Base-by-base conservation (phyloP, 495 filamentous ascomycete genomes). In the Antarctomyces pellizariae region DNA sequence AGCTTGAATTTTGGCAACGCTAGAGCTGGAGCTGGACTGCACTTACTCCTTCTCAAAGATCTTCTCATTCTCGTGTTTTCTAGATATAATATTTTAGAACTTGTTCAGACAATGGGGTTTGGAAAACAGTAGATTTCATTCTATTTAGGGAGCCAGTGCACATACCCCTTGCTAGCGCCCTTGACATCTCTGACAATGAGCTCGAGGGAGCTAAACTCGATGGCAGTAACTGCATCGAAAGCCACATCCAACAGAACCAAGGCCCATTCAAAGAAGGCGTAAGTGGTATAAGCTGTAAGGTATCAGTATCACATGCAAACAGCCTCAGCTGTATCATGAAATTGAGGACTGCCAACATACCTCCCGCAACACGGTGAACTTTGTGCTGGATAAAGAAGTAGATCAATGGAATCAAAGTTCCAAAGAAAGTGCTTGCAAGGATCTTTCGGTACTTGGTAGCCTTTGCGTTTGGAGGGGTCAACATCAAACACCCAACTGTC, bases 381-480 rank as follows among this genome's bases (percentile, higher is more conserved):
- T 97, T 99, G 55, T 99, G 86, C 43, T 99, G 89, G 38, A 99
- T 90, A 45, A 93, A 99, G 42, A 74, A 99, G 52, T 95, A 95
- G 18, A 93, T 62, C 53, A 95, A 54, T 24, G 83, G 82, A 14
- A 91, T 68, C 21, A 95, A 50, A 1, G 78, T 89, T 26, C 74
- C 76, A 44, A 95, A 95, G 54, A 99, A 99, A 13, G 68, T 58
- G 7, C 65, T 54, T 1, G 77, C 80, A 25, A 95, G 48, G 26
- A 73, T 70, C 52, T 86, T 95, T 28, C 89, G 61, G 43, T 89
- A 92, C 48, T 77, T 82, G 36, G 92, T 62, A 3, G 89, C 79
- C 26, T 54, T 64, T 14, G 67, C 57, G 44, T 95, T 93, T 35
- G 71, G 70, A 3, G 86, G 84, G 45, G 82, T 92, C 19, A 95